Percentiles rank a stretch among this genome's conserved stretches.
Evolutionary conservation across 495 filamentous ascomycete species (phyloP).

Genomic region (Penicillium riverlandense): DNA sequence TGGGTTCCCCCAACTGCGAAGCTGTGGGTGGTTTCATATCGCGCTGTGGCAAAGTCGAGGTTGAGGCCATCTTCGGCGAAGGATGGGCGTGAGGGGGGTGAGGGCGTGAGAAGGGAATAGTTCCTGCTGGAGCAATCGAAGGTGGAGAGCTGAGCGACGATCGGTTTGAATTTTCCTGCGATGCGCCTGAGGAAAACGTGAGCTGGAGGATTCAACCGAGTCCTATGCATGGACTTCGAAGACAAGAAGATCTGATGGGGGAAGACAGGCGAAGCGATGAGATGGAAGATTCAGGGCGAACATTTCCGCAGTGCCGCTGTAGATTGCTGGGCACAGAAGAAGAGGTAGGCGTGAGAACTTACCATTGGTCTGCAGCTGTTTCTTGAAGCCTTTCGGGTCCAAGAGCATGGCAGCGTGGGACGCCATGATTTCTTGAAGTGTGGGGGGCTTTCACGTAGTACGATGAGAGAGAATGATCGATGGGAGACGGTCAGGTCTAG

Average conservation of each 20-base stretch:
- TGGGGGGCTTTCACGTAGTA: neutral
- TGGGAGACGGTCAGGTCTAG: neutral
- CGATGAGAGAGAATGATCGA: neutral
- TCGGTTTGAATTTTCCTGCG: constrained; percentile 7
- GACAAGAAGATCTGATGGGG: constrained; percentile 3
- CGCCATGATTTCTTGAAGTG: constrained; percentile 23
- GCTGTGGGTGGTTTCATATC: neutral
- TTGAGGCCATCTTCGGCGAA: neutral
- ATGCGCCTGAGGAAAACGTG: constrained; percentile 13
- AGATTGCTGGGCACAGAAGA: too few relatives aligned
- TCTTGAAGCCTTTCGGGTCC: constrained; percentile 33
- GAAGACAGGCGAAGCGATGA: constrained; percentile 1
- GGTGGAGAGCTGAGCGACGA: constrained; percentile 7
- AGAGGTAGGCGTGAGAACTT: constrained; percentile 2
- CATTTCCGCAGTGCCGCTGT: too few relatives aligned
- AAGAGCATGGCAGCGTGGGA: constrained; percentile 38
- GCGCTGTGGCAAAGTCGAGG: constrained; percentile 6
- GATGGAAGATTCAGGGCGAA: neutral
- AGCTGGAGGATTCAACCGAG: constrained; percentile 12
- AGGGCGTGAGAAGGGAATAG: constrained; percentile 16
- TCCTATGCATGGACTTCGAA: constrained; percentile 4
- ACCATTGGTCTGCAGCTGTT: constrained; percentile 28
- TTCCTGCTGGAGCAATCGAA: constrained; percentile 21
- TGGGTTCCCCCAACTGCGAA: too few relatives aligned
- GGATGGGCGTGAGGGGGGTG: constrained; percentile 2